phyloP scores from a whole-genome alignment of 1,284 basidiomycete genomes.

The Rhodotorula sp. region DNA sequence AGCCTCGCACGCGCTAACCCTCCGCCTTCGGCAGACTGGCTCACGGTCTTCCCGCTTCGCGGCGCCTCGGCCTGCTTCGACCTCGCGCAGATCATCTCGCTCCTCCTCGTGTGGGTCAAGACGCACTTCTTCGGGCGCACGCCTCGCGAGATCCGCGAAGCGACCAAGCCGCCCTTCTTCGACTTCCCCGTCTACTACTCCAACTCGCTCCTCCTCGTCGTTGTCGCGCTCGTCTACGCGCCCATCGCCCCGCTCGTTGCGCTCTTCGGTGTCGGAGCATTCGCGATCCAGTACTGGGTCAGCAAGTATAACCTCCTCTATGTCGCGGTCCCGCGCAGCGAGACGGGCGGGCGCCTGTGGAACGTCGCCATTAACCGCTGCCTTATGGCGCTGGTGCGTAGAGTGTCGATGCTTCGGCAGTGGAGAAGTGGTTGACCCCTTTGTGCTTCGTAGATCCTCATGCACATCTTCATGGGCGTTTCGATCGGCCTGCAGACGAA shows the following conservation, averaged over 20 bases:
- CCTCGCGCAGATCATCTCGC: conserved; percentile 89
- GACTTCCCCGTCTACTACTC: conserved; percentile 80
- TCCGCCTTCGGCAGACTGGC: conserved; percentile 73
- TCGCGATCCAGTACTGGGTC: conserved; percentile 63
- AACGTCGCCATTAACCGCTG: conserved; percentile 86
- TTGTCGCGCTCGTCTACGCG: conserved; percentile 85
- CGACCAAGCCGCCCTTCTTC: conserved; percentile 92
- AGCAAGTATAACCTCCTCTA: conserved; percentile 95
- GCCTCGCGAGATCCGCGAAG: conserved; percentile 90
- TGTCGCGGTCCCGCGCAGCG: conserved; percentile 80
- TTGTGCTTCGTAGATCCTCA: conserved; percentile 28
- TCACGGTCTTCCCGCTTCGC: conserved; percentile 92
- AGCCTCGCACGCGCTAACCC: conserved; percentile 46
- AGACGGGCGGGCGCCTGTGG: conserved; percentile 89
- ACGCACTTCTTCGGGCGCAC: conserved; percentile 89
- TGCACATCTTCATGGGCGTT: conserved; percentile 45
- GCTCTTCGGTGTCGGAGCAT: conserved; percentile 66
- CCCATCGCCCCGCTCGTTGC: conserved; percentile 83
- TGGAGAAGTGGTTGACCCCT: background rate
- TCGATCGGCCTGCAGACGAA: conserved; percentile 75
- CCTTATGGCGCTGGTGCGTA: conserved; percentile 67
- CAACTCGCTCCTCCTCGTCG: conserved; percentile 74
- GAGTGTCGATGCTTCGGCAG: conserved; percentile 53
- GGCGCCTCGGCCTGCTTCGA: conserved; percentile 94
- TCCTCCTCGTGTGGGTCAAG: conserved; percentile 81